Base-by-base conservation (phyloP, 2,329 filamentous ascomycete genomes). In the Hysterium pulicare region DNA sequence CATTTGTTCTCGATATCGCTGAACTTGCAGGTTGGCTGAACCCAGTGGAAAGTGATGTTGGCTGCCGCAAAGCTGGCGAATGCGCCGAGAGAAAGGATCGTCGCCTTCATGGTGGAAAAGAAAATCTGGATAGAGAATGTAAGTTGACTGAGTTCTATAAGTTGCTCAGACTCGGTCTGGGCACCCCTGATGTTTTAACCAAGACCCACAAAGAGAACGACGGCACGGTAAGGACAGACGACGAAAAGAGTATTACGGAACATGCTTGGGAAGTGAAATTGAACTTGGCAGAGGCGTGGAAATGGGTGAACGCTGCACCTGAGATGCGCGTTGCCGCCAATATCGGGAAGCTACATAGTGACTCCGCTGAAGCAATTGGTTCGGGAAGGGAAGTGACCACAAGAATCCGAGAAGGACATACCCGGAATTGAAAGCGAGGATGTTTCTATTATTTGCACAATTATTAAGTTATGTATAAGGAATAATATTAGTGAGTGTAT, bases 1-100 rank as follows among this genome's bases (percentile, higher is more conserved):
- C 70, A 73, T 16, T 44, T 47, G 41, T 37, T 55, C n/a, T 30
- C 52, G 6, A 52, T 23, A 1, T 48, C 24, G 20, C 44, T 47
- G 42, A 53, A 51, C 40, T 69, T 55, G 56, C 74, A 77, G 3
- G 45, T 64, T 17, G 74, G 68, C 37, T 72, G 65, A 7, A 73
- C 69, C 61, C 69, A 69, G 28, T 60, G 56, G 56, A 76, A 74
- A 46, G 71, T 68, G 56, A 77, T 76, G 54, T 76, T 77, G 41
- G 71, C 73, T 5, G 60, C 58, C 16, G 62, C 59, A 13, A 67
- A 47, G 39, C 62, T 62, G 40, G 59, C 64, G 42, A 71, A 53
- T 38, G 53, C 57, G 51, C 54, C 57, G 42, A 62, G 45, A 33
- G 54, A 51, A 42, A 63, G 36, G 24, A 62, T 42, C 15, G 60